Conservation (phyloP, 139 green algal species). For the Chlamydomonas incerta region DNA sequence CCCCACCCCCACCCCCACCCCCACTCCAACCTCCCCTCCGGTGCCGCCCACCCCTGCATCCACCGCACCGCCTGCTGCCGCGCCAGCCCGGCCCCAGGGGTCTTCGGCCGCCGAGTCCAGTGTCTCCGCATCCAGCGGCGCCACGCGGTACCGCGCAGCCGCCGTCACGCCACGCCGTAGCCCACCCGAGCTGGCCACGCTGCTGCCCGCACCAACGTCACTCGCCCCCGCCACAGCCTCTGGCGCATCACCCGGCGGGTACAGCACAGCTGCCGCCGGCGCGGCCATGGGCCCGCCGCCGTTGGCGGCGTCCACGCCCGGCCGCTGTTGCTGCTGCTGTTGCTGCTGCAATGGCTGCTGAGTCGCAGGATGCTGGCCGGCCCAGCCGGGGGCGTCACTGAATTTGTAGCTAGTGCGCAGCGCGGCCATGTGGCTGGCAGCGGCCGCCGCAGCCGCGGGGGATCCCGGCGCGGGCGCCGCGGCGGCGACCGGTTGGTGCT, state of each 20-base stretch:
- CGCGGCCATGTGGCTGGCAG: neutral
- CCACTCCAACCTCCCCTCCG: too few species aligned
- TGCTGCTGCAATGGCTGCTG: too few species aligned
- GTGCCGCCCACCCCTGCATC: too few species aligned
- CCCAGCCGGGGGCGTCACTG: neutral
- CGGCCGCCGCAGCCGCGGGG: neutral
- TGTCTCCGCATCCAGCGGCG: neutral
- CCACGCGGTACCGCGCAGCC: slow-evolving; percentile 4
- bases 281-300: neutral
- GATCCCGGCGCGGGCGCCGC: neutral
- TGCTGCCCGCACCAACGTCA: neutral
- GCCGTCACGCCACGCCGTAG: slow-evolving; percentile 33
- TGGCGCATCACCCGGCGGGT: neutral
- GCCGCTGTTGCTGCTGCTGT: neutral
- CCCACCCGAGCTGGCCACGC: neutral
- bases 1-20: too few species aligned
- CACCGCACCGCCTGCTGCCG: too few species aligned
- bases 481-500: neutral
- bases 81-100: too few species aligned
- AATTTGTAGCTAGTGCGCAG: slow-evolving; percentile 12
- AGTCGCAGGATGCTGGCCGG: neutral
- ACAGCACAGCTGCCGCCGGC: slow-evolving; percentile 3
- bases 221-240: neutral
- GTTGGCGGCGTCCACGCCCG: neutral
- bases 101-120: neutral